Evolutionary conservation across 345 rosid species (phyloP).

Genomic region (Gossypium rotundifolium): DNA sequence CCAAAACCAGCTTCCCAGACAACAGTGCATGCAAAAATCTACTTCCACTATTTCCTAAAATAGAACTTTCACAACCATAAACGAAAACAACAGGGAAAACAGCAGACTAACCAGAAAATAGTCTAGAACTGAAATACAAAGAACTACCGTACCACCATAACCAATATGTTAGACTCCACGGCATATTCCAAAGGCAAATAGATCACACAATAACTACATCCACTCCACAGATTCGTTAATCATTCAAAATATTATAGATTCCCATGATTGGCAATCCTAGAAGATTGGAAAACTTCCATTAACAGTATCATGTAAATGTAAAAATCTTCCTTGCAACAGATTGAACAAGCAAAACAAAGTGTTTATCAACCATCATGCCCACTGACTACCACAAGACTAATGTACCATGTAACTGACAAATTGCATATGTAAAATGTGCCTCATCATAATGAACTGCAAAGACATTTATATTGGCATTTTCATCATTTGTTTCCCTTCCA

Average conservation of each 20-base stretch:
- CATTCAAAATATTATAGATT: neutral
- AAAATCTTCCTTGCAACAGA: neutral
- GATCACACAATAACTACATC: neutral
- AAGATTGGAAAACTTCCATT: neutral
- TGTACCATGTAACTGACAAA: neutral
- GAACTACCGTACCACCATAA: neutral
- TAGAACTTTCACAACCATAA: neutral
- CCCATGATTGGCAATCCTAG: neutral
- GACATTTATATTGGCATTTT: neutral
- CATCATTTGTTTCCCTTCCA: neutral
- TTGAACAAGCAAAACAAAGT: neutral
- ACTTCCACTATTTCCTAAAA: neutral
- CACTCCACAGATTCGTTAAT: neutral
- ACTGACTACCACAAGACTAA: neutral
- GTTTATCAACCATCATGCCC: neutral
- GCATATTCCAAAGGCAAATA: neutral
- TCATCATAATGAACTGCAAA: neutral
- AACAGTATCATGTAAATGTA: neutral
- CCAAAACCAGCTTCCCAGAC: neutral
- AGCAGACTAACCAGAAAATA: neutral
- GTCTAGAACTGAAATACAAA: neutral
- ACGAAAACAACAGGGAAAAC: neutral
- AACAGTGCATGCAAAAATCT: neutral
- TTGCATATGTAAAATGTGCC: neutral
- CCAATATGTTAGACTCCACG: neutral